phyloP scores from a whole-genome alignment of 2,329 filamentous ascomycete genomes.

The Botrytis cinerea region DNA sequence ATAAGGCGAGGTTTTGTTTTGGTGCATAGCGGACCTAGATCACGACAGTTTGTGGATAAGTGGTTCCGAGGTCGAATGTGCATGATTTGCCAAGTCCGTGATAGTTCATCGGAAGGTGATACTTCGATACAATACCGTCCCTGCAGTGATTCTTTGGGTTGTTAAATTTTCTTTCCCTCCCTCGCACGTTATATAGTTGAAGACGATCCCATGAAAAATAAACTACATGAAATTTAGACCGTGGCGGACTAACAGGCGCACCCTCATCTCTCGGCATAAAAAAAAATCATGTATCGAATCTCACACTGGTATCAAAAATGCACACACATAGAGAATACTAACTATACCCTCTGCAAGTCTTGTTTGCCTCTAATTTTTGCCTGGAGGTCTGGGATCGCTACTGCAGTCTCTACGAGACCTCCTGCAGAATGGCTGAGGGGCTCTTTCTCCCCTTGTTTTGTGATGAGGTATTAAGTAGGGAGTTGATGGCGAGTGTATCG shows the following conservation, averaged over 20 bases:
- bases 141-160: no score
- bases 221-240: no score
- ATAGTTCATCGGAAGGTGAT: background rate
- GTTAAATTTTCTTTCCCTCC: no score
- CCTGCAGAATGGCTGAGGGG: no score
- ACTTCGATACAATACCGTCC: background rate
- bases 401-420: no score
- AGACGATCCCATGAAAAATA: no score
- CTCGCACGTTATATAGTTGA: no score
- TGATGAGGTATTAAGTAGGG: no score
- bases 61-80: background rate
- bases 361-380: background rate
- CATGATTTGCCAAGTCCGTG: background rate
- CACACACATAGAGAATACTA: background rate
- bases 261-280: slow-evolving; percentile 4
- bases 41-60: background rate
- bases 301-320: background rate
- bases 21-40: background rate
- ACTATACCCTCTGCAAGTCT: background rate
- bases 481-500: no score
- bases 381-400: background rate
- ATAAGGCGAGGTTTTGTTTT: background rate
- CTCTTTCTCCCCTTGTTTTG: no score
- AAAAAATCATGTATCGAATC: slow-evolving; percentile 10
- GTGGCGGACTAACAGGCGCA: no score